These are phyloP conservation scores for Drechslerella stenobrocha DNA, from an alignment of 2,329 filamentous ascomycete species.

Conservation along the genomic window DNA sequence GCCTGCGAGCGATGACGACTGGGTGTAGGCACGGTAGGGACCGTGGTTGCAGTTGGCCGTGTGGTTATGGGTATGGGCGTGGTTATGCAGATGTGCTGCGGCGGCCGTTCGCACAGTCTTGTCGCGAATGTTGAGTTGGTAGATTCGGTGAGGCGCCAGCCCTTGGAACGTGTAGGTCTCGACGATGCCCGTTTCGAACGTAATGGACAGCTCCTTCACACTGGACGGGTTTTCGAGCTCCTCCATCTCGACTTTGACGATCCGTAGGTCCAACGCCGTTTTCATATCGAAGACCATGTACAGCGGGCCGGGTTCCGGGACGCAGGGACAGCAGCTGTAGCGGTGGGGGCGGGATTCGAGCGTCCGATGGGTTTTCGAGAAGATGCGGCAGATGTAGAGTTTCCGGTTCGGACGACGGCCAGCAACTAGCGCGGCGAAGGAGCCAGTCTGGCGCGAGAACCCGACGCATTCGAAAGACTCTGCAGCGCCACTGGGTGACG, in stretches of 20 bases:
- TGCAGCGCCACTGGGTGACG: constrained; percentile 7
- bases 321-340: constrained; percentile 46
- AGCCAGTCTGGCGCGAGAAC: constrained; percentile 44
- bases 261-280: constrained; percentile 33
- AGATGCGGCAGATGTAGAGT: constrained; percentile 47
- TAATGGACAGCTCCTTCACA: constrained; percentile 37
- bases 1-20: neutral
- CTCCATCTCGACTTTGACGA: constrained; percentile 44
- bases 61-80: constrained; percentile 1
- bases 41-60: neutral
- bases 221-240: constrained; percentile 38
- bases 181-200: constrained; percentile 36
- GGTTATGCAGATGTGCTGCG: constrained; percentile 26
- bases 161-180: constrained; percentile 45
- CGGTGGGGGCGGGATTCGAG: constrained; percentile 42
- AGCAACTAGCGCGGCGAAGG: constrained; percentile 42
- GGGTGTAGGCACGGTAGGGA: neutral
- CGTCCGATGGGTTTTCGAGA: constrained; percentile 41
- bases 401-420: constrained; percentile 28
- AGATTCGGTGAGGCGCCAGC: constrained; percentile 35
- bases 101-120: constrained; percentile 33
- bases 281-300: constrained; percentile 47
- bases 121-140: constrained; percentile 40
- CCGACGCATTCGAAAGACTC: constrained; percentile 45
- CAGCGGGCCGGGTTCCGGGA: constrained; percentile 40